Conservation (phyloP, 805 yeast species). For the Metschnikowia shivogae region DNA sequence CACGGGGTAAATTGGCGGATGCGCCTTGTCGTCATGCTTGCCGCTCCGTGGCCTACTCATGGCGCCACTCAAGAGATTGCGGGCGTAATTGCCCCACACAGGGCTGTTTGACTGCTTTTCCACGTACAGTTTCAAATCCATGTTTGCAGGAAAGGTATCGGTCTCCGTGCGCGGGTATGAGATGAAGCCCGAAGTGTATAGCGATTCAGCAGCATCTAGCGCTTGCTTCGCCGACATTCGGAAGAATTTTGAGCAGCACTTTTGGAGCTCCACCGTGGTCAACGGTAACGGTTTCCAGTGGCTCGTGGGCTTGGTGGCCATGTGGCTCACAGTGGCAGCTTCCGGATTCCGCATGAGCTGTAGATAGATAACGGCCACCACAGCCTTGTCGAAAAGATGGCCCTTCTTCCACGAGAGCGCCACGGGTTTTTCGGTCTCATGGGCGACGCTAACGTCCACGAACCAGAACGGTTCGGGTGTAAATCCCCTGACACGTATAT, state of each 20-base stretch:
- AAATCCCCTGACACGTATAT: conserved; percentile 67
- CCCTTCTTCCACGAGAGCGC: conserved; percentile 69
- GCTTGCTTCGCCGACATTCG: conserved; percentile 78
- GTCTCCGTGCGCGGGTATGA: conserved; percentile 99
- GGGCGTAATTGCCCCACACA: conserved; percentile 74
- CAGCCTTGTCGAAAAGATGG: conserved; percentile 67
- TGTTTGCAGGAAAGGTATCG: conserved; percentile 70
- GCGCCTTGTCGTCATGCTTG: conserved; percentile 86
- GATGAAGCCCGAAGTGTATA: conserved; percentile 80
- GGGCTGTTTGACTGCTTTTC: conserved; percentile 52
- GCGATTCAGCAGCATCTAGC: conserved; percentile 70
- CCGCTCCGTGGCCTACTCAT: conserved; percentile 73
- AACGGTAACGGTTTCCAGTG: conserved; percentile 85
- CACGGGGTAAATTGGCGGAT: conserved; percentile 97
- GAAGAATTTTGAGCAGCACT: conserved; percentile 71
- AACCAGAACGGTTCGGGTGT: conserved; percentile 79
- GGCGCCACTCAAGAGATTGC: conserved; percentile 26
- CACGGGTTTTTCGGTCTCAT: conserved; percentile 33
- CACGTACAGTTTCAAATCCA: conserved; percentile 65
- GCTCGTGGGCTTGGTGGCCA: conserved; percentile 59
- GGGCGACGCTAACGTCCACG: conserved; percentile 50
- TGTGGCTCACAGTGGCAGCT: conserved; percentile 46
- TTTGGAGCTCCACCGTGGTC: conserved; percentile 91
- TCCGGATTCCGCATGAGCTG: conserved; percentile 57
- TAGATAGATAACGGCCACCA: conserved; percentile 53